Evolutionary conservation across 1,284 basidiomycete genomes (phyloP).

Genomic region (Sporisorium iseilematis-ciliati): DNA sequence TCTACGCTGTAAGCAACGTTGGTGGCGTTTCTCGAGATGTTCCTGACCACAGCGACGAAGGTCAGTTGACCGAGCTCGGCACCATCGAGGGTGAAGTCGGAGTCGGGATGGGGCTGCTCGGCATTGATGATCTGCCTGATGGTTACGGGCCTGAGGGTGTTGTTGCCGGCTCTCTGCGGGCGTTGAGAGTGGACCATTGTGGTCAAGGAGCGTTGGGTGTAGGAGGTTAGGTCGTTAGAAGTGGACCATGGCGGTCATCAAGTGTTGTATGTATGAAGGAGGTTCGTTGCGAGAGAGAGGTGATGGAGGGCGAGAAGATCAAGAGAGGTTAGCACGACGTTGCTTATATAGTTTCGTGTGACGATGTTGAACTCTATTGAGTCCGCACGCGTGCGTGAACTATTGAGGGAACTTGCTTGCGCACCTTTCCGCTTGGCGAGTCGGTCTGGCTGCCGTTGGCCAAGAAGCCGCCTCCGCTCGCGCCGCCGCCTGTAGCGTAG

Average conservation of each 20-base stretch:
- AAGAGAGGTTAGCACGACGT: slow-evolving; percentile 3
- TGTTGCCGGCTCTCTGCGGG: slow-evolving; percentile 53
- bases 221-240: not conserved
- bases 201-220: not conserved
- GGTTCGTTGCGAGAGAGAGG: not conserved
- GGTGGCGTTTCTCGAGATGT: slow-evolving; percentile 80
- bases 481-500: slow-evolving; percentile 56
- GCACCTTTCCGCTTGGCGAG: slow-evolving; percentile 49
- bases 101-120: slow-evolving; percentile 84
- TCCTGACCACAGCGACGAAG: slow-evolving; percentile 84
- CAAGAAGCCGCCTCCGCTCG: slow-evolving; percentile 56
- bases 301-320: not conserved
- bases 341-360: not conserved
- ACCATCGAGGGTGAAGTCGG: slow-evolving; percentile 86
- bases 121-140: slow-evolving; percentile 83
- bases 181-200: slow-evolving; percentile 11
- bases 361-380: slow-evolving; percentile 4
- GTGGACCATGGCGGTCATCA: slow-evolving; percentile 10
- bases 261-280: not conserved
- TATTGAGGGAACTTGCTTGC: not conserved
- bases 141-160: slow-evolving; percentile 82
- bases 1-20: slow-evolving; percentile 85
- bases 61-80: slow-evolving; percentile 83
- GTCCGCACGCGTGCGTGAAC: not conserved
- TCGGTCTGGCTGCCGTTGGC: slow-evolving; percentile 50